phyloP scores from a whole-genome alignment of 2,329 filamentous ascomycete genomes.

The Diaporthe aspalathi region DNA sequence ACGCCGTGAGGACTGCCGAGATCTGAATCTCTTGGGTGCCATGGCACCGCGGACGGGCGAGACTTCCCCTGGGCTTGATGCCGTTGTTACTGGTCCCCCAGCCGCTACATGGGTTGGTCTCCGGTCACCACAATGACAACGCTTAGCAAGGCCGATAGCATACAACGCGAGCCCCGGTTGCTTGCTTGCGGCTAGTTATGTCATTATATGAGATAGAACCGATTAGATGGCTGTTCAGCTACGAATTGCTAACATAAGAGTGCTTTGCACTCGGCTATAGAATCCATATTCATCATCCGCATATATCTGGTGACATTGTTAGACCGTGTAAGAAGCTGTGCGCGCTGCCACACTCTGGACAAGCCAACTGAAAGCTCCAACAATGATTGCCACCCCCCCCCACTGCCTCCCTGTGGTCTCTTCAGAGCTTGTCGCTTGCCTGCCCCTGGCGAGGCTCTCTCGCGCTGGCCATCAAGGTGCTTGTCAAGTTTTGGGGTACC shows the following conservation, averaged over 20 bases:
- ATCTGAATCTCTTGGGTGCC: constrained; percentile 24
- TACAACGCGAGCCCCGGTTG: neutral
- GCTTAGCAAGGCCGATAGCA: neutral
- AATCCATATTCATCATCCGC: no score
- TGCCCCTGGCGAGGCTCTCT: neutral
- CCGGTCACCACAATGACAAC: neutral
- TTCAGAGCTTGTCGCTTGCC: neutral
- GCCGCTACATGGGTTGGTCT: neutral
- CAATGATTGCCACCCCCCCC: no score
- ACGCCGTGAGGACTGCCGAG: constrained; percentile 16
- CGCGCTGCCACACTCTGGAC: neutral
- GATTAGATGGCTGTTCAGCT: neutral
- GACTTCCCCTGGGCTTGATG: neutral
- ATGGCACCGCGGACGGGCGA: neutral
- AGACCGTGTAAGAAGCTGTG: neutral
- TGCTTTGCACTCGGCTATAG: neutral
- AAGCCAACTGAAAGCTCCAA: neutral
- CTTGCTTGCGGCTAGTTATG: neutral
- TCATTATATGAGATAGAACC: neutral
- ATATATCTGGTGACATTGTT: neutral
- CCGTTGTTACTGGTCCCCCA: neutral
- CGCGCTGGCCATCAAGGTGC: constrained; percentile 30
- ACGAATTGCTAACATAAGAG: no score
- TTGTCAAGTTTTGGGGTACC: neutral
- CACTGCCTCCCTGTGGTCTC: no score